phyloP scores from a whole-genome alignment of 352 stramenopile species.

The Pythium biforme region DNA sequence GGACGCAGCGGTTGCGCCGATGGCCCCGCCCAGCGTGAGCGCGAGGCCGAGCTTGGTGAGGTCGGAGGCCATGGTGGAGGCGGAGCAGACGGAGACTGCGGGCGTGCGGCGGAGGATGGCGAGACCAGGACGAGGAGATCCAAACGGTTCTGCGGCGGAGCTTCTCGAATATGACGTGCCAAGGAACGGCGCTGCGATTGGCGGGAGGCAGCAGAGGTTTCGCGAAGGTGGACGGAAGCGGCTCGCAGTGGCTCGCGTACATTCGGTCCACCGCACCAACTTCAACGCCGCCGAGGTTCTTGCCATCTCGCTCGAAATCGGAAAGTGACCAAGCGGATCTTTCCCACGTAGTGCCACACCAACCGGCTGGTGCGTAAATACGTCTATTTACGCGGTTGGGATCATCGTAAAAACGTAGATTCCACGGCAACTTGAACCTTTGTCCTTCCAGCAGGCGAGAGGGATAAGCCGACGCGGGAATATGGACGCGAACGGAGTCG shows the following conservation, averaged over 20 bases:
- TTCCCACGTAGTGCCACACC: background rate
- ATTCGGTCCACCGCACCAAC: conserved; percentile 19
- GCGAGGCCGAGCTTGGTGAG: conserved; percentile 45
- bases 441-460: too few relatives aligned
- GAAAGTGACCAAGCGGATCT: background rate
- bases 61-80: conserved; percentile 33
- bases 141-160: conserved; percentile 5
- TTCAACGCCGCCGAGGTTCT: conserved; percentile 20
- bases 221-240: conserved; percentile 14
- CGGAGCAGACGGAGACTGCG: too few relatives aligned
- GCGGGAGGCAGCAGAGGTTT: conserved; percentile 2
- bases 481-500: background rate
- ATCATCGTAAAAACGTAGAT: background rate
- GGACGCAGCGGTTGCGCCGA: conserved; percentile 39
- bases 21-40: conserved; percentile 42
- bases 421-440: background rate
- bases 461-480: too few relatives aligned
- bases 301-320: background rate
- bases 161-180: conserved; percentile 24
- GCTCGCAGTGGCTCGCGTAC: background rate
- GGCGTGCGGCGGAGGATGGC: background rate
- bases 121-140: background rate
- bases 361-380: conserved; percentile 2
- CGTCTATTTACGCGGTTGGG: background rate
- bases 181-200: conserved; percentile 14